Evolutionary conservation across 805 yeast species (phyloP).

Genomic region (Nematodospora valgi): DNA sequence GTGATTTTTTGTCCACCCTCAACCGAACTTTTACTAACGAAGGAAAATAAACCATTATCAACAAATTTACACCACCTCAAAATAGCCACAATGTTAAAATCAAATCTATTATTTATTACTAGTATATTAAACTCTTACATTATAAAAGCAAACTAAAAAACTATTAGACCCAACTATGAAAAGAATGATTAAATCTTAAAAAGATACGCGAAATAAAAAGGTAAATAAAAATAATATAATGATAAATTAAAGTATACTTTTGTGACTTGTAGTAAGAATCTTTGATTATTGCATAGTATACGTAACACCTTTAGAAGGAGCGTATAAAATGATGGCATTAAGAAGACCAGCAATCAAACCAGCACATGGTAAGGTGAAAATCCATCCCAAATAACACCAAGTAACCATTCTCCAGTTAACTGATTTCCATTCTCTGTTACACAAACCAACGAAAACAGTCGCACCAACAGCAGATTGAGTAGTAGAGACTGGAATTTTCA

Average conservation of each 20-base stretch:
- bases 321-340: constrained; percentile 60
- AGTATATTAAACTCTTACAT: no score
- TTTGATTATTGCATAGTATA: constrained; percentile 18
- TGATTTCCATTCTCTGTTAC: constrained; percentile 59
- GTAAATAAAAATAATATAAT: constrained; percentile 1
- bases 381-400: constrained; percentile 73
- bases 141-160: no score
- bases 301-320: constrained; percentile 45
- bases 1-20: no score
- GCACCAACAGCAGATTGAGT: constrained; percentile 81
- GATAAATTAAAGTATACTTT: background rate
- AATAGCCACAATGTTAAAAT: no score
- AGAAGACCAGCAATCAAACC: constrained; percentile 68
- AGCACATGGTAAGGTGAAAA: constrained; percentile 69
- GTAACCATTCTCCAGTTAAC: constrained; percentile 76
- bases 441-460: constrained; percentile 70
- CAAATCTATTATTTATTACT: no score
- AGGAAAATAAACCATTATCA: no score
- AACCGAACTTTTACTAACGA: no score
- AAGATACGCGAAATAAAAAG: background rate
- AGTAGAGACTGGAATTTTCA: constrained; percentile 70
- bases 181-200: no score
- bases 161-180: no score
- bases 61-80: no score
- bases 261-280: background rate